phyloP scores from a whole-genome alignment of 352 stramenopile species.

The Thraustochytrium sp. region DNA sequence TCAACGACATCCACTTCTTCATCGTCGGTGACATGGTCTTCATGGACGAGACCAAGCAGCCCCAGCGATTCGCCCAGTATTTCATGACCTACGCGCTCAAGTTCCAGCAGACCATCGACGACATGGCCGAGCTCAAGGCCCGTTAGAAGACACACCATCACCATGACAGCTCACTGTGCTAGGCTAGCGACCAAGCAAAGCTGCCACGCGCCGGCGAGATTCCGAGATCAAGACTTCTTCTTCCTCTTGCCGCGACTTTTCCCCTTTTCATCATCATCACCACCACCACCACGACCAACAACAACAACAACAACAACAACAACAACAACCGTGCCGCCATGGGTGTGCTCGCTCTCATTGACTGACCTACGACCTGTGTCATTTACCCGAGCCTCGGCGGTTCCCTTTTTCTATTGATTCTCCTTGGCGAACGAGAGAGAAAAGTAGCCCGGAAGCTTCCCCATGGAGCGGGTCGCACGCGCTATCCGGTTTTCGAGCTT shows the following conservation, averaged over 20 bases:
- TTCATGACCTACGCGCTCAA: slow-evolving; percentile 43
- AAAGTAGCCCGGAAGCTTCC: no score
- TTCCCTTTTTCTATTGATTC: no score
- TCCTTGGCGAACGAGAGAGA: no score
- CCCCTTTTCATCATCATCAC: background rate
- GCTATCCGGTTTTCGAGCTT: no score
- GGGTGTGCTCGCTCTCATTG: no score
- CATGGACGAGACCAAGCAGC: slow-evolving; percentile 45
- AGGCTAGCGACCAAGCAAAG: background rate
- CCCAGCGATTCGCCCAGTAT: slow-evolving; percentile 25
- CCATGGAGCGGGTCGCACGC: no score
- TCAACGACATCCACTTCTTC: slow-evolving; percentile 48
- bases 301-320: no score
- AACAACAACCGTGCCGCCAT: no score
- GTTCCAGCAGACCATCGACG: slow-evolving; percentile 42
- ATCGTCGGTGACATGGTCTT: slow-evolving; percentile 45
- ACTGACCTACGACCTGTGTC: no score
- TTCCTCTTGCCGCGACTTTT: background rate
- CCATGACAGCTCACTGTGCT: background rate
- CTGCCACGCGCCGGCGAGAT: background rate
- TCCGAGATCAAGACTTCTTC: background rate
- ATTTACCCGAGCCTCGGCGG: no score
- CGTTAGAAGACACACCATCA: background rate
- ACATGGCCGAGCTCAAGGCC: slow-evolving; percentile 38
- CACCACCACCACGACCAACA: no score